These are phyloP conservation scores for Acer saccharum DNA, from an alignment of 345 rosid genomes.

Conservation along the genomic window DNA sequence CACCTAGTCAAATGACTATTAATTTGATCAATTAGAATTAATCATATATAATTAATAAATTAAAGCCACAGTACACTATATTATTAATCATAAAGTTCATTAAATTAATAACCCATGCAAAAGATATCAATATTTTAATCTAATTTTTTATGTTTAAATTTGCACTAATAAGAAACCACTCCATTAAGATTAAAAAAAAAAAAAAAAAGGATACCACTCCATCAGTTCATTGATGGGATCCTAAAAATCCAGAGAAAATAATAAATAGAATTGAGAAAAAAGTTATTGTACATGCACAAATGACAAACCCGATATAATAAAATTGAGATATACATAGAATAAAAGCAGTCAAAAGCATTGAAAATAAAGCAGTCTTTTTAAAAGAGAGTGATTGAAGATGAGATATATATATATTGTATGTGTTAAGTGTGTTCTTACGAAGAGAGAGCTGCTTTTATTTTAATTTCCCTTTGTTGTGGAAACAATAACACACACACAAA, in stretches of 20 bases:
- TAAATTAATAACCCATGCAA: neutral
- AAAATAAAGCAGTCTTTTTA: neutral
- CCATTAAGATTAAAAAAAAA: no score
- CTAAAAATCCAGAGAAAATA: neutral
- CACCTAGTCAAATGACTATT: no score
- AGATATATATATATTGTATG: neutral
- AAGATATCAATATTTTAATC: neutral
- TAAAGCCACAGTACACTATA: neutral
- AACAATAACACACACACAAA: neutral
- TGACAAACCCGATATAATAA: neutral
- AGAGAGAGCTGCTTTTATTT: no score
- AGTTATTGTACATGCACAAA: neutral
- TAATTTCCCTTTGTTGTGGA: neutral
- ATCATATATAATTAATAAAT: neutral
- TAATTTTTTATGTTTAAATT: neutral
- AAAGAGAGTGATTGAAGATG: neutral
- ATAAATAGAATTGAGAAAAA: neutral
- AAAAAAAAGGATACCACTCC: neutral
- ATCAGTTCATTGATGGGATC: no score
- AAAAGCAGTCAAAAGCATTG: slow-evolving; percentile 18
- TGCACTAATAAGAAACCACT: neutral
- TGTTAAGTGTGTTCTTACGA: neutral
- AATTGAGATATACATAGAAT: neutral
- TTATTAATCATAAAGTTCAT: neutral
- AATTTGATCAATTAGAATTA: neutral